These are phyloP conservation scores for Pleurotus eryngii DNA, from an alignment of 768 basidiomycete genomes.

Conservation along the genomic window DNA sequence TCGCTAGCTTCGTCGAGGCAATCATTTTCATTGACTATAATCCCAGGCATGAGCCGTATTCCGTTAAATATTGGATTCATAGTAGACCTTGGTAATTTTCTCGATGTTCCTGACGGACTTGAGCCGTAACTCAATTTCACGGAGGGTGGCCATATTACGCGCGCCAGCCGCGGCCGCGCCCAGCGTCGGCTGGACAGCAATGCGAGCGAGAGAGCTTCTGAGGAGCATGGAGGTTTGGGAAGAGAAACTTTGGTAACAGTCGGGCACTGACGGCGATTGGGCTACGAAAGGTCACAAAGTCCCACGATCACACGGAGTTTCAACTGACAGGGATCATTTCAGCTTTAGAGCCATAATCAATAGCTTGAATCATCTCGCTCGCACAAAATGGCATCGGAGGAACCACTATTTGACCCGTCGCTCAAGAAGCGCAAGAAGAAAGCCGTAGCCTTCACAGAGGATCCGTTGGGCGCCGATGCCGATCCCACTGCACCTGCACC, in stretches of 20 bases:
- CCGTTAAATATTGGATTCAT: background rate
- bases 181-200: conserved; percentile 31
- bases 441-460: conserved; percentile 79
- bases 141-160: conserved; percentile 94
- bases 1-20: conserved; percentile 93
- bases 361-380: conserved; percentile 11
- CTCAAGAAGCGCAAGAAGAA: conserved; percentile 89
- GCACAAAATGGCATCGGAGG: conserved; percentile 55
- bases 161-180: conserved; percentile 48
- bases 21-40: conserved; percentile 97
- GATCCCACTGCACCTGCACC: conserved; percentile 82
- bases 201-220: conserved; percentile 42
- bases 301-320: conserved; percentile 29
- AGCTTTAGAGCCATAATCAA: conserved; percentile 12
- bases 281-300: conserved; percentile 17
- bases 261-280: conserved; percentile 41
- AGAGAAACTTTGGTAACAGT: conserved; percentile 16
- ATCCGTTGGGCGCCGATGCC: conserved; percentile 76
- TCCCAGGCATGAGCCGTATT: conserved; percentile 9
- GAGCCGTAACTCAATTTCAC: conserved; percentile 93
- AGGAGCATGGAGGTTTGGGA: conserved; percentile 39
- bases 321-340: conserved; percentile 6
- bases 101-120: conserved; percentile 98
- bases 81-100: conserved; percentile 95
- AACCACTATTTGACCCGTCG: conserved; percentile 80